phyloP scores from a whole-genome alignment of 2,329 filamentous ascomycete species.

The Aspergillus alliaceus region DNA sequence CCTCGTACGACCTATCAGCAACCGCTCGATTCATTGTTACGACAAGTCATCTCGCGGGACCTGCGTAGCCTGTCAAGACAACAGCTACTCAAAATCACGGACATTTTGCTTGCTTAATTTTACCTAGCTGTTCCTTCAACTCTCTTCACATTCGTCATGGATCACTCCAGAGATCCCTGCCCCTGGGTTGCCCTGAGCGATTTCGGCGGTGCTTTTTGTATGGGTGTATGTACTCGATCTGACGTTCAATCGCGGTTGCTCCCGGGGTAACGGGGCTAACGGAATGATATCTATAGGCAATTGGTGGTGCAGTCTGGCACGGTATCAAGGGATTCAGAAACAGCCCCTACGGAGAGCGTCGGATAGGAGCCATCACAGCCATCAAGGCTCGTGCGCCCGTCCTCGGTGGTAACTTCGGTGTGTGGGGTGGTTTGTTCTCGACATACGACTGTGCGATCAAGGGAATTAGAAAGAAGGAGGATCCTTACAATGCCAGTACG shows the following conservation, averaged over 20 bases:
- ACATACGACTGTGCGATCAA: slow-evolving; percentile 97
- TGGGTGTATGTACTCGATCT: slow-evolving; percentile 70
- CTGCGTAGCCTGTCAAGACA: slow-evolving; percentile 11
- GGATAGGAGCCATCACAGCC: slow-evolving; percentile 93
- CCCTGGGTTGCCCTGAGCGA: slow-evolving; percentile 96
- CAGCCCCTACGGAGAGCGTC: slow-evolving; percentile 86
- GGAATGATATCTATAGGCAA: slow-evolving; percentile 54
- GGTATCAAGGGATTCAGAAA: slow-evolving; percentile 93
- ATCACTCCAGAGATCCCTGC: slow-evolving; percentile 95
- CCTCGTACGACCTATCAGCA: not conserved
- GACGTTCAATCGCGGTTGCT: not conserved
- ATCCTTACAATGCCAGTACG: slow-evolving; percentile 88
- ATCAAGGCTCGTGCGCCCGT: slow-evolving; percentile 97
- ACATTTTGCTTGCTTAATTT: not conserved
- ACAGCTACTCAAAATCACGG: slow-evolving; percentile 7
- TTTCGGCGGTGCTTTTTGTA: slow-evolving; percentile 94
- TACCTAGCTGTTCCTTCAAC: slow-evolving; percentile 1
- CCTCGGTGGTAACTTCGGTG: slow-evolving; percentile 94
- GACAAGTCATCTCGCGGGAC: not conserved
- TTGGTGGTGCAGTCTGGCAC: slow-evolving; percentile 88
- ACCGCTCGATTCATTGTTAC: slow-evolving; percentile 4
- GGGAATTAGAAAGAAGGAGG: slow-evolving; percentile 91
- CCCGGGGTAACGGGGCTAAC: not conserved
- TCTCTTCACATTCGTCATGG: slow-evolving; percentile 57
- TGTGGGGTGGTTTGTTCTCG: slow-evolving; percentile 94